Evolutionary conservation across 2,329 filamentous ascomycete species (phyloP).

Genomic region (Aschersonia sp.): DNA sequence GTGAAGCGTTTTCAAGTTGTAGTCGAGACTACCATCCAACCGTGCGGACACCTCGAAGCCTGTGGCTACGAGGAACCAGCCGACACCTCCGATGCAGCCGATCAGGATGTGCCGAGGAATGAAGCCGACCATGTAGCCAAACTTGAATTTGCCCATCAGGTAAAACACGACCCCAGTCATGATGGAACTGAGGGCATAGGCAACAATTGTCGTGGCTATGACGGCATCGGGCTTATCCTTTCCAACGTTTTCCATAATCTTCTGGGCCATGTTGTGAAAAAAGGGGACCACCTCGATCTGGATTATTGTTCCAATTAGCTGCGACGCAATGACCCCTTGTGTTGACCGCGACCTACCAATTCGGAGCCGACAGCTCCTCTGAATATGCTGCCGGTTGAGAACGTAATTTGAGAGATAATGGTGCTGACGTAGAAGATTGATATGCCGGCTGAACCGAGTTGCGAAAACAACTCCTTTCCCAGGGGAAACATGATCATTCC

Average conservation of each 20-base stretch:
- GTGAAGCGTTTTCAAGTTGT: conserved; percentile 60
- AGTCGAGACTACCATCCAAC: conserved; percentile 71
- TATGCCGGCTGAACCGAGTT: conserved; percentile 82
- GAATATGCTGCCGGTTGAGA: conserved; percentile 78
- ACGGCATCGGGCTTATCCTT: conserved; percentile 71
- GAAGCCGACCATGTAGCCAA: conserved; percentile 90
- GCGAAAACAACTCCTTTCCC: conserved; percentile 70
- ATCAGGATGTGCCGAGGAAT: conserved; percentile 94
- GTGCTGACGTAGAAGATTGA: conserved; percentile 99
- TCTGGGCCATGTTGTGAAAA: conserved; percentile 95
- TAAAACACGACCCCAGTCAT: conserved; percentile 88
- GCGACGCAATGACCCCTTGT: background rate
- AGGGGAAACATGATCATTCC: conserved; percentile 92
- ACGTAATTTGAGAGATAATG: conserved; percentile 82
- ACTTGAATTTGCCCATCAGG: conserved; percentile 69
- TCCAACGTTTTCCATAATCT: conserved; percentile 66
- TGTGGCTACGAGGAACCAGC: conserved; percentile 84
- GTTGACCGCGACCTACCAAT: conserved; percentile 41
- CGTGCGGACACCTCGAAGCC: conserved; percentile 88
- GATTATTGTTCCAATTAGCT: no score
- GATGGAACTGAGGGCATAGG: conserved; percentile 81
- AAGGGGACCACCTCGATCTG: conserved; percentile 95
- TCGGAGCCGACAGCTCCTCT: conserved; percentile 86
- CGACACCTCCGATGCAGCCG: conserved; percentile 92
- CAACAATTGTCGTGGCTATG: conserved; percentile 83